Conservation (phyloP, 352 stramenopile genomes). For the Phytophthora kernoviae region DNA sequence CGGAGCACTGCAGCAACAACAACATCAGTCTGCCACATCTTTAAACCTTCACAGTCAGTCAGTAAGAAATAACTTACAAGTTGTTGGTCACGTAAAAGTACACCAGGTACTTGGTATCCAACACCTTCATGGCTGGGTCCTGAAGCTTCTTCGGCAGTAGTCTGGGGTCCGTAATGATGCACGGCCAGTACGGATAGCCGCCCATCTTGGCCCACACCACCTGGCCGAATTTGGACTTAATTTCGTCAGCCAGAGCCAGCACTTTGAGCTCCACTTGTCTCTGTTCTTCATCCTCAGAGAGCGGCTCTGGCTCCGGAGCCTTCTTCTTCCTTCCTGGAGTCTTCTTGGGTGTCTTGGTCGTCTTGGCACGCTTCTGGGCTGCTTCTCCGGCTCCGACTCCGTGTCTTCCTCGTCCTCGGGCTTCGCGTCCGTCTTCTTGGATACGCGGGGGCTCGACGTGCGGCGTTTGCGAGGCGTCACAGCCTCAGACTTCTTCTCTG, state of each 20-base stretch:
- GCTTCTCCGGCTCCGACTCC: constrained; percentile 58
- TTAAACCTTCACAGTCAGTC: background rate
- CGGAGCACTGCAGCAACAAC: constrained; percentile 39
- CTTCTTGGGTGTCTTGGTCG: constrained; percentile 29
- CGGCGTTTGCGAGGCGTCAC: constrained; percentile 18
- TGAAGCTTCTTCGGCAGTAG: constrained; percentile 54
- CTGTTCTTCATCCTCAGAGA: constrained; percentile 39
- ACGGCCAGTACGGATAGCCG: constrained; percentile 83
- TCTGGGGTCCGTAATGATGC: constrained; percentile 69
- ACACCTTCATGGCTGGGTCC: constrained; percentile 46
- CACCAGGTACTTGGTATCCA: constrained; percentile 76
- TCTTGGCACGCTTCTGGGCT: constrained; percentile 52
- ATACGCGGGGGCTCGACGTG: constrained; percentile 10
- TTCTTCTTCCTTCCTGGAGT: constrained; percentile 55
- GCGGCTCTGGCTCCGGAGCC: constrained; percentile 1
- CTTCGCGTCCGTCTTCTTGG: constrained; percentile 19
- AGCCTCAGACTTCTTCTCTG: constrained; percentile 1
- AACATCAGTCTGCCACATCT: constrained; percentile 1
- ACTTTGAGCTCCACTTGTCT: constrained; percentile 39
- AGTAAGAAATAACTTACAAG: constrained; percentile 45
- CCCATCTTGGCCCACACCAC: constrained; percentile 87
- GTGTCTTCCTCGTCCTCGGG: constrained; percentile 40
- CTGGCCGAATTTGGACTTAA: constrained; percentile 72
- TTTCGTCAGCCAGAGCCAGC: constrained; percentile 52
- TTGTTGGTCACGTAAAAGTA: constrained; percentile 84